Base-by-base conservation (phyloP, 148 eudicot genomes). In the Persicaria tinctoria region DNA sequence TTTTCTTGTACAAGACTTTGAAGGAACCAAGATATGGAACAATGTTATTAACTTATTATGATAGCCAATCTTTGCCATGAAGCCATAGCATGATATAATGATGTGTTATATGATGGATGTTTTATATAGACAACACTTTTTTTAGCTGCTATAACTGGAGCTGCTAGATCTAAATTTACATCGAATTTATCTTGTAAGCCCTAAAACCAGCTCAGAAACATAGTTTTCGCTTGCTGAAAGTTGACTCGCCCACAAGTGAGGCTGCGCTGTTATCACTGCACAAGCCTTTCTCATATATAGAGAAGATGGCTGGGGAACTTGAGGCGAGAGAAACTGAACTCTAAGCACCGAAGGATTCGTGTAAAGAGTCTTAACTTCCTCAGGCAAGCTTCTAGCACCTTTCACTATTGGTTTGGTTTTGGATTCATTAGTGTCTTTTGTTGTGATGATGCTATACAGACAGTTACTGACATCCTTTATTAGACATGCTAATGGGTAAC, bases 301-400 rank as follows among this genome's bases (percentile, higher is more conserved):
- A 27, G 17, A 53, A 53, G n/a, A 3, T 53, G 56, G 56, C 32
- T 57, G 7, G 38, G 10, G 18, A 57, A 57, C 9, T 57, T 10
- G 45, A 9, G 14, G 45, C 27, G 45, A 32, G 13, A 4, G 17
- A 66, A 66, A 18, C 16, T 41, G 69, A 64, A n/a, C 12, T 59
- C 38, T 20, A 59, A 59, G 64, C 64, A 18, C 38, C 23, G 68
- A 60, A 20, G 68, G 44, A 60, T 5, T 23, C 8, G 3, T 2
- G 18, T 57, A 57, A 57, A 57, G 63, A 6, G 63, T 57, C 18
- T 1, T 47, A 66, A 41, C 17, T 41, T 38, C 17, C 48, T 38
- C 70, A 66, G 70, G 70, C 70, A 66, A 66, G 70, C 46, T 64
- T 64, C 70, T 44, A 41, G 18, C 70, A 38, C 48, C 17, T 66